Percentiles rank a stretch among this genome's conserved stretches.
phyloP scores from a whole-genome alignment of 2,329 filamentous ascomycete genomes.

The Pleomassaria siparia region DNA sequence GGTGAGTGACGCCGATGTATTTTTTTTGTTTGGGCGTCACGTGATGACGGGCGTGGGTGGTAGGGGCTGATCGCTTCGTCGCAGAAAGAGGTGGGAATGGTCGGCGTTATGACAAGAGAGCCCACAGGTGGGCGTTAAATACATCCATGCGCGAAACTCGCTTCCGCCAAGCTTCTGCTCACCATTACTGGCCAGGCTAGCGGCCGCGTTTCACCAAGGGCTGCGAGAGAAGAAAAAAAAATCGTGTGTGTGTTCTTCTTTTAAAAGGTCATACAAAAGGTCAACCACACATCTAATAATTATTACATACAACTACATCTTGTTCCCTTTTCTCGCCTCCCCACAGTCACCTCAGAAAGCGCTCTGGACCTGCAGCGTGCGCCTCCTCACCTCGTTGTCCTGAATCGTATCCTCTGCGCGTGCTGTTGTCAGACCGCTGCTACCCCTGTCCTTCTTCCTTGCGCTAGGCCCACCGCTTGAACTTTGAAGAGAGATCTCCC shows the following conservation, averaged over 20 bases:
- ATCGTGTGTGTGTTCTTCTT: too few species aligned
- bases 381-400: too few species aligned
- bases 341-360: too few species aligned
- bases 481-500: neutral
- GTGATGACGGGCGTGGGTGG: neutral
- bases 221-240: neutral
- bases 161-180: neutral
- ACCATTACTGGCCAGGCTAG: neutral
- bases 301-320: too few species aligned
- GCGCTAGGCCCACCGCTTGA: slow-evolving; percentile 1
- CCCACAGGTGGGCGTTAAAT: neutral
- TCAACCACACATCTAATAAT: neutral
- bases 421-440: neutral
- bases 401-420: neutral
- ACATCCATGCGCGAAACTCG: neutral
- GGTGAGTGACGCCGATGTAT: too few species aligned
- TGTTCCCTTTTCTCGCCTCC: too few species aligned
- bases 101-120: slow-evolving; percentile 1
- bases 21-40: neutral
- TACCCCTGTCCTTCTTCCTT: neutral
- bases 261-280: neutral
- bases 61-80: neutral
- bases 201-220: neutral
- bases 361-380: too few species aligned
- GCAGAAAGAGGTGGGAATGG: neutral